Evolutionary conservation across 495 filamentous ascomycete species (phyloP), one percentile per base, ranked within the genome.

Genomic region (Glarea lozoyensis): DNA sequence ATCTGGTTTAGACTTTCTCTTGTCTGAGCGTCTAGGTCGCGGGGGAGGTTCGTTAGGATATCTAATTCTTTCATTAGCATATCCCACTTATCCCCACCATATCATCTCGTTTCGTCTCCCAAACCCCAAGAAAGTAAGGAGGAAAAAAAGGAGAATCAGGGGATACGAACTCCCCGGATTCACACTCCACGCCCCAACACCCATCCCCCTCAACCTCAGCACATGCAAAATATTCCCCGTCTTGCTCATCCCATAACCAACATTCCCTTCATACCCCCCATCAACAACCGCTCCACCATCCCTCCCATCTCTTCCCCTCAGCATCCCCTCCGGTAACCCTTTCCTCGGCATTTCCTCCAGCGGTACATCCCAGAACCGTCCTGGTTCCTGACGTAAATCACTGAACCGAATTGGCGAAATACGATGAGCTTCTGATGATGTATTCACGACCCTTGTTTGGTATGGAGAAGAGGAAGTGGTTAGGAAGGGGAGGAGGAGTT

Each of bases 171-270:
- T 44, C 3, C 50, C 50, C 17, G 50, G 50, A 36, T 41, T 43
- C 4, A 53, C 40, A 19, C 45, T 41, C 37, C 35, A 53, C 29
- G 45, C 49, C 33, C 21, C 17, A 7, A 52, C n/a, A 2, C 48
- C 43, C 34, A 22, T 6, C 12, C 19, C 19, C 40, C 45, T 48
- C 30, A 53, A 42, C 12, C 15, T 41, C 20, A 48, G 20, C 7
- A 73, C 56, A 45, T 68, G 76, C 11, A 80, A 61, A 35, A 80
- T 66, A 57, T 75, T 78, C 7, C 76, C 76, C 16, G 63, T 70
- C 59, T 82, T 82, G 6, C 67, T 67, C 37, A 74, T 70, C 13
- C 68, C 75, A 56, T 82, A 81, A 9, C 65, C 60, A 4, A 52
- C 51, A 38, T 58, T 65, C 3, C 18, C 18, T 18, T 43, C 44